phyloP scores from a whole-genome alignment of 352 stramenopile species.

The Blastocystis sp. region DNA sequence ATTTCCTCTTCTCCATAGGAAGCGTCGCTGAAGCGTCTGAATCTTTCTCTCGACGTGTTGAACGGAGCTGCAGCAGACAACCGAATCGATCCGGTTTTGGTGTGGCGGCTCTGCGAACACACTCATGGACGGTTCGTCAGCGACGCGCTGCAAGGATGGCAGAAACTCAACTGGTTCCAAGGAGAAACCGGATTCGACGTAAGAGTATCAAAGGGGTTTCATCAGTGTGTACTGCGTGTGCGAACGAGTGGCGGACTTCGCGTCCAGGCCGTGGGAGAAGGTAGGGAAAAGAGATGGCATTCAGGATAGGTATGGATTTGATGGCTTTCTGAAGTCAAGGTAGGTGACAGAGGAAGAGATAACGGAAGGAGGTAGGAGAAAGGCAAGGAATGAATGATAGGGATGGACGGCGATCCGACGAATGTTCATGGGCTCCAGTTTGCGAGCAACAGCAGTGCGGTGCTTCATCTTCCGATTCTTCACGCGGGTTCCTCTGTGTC shows the following conservation, averaged over 20 bases:
- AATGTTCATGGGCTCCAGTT: conserved; percentile 38
- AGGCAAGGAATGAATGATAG: too few relatives aligned
- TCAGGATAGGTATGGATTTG: too few relatives aligned
- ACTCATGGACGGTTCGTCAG: conserved; percentile 16
- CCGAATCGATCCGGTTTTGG: conserved; percentile 8
- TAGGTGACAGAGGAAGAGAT: too few relatives aligned
- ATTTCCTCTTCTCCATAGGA: too few relatives aligned
- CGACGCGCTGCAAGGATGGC: neutral
- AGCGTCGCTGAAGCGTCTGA: too few relatives aligned
- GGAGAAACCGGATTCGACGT: conserved; percentile 29
- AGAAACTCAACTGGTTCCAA: neutral
- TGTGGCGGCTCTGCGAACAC: neutral
- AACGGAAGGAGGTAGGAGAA: too few relatives aligned
- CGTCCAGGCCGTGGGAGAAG: too few relatives aligned
- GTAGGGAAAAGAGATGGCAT: too few relatives aligned
- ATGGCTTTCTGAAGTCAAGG: too few relatives aligned
- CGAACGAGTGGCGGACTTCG: conserved; percentile 31
- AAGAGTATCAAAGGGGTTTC: too few relatives aligned
- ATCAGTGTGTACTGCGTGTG: conserved; percentile 23
- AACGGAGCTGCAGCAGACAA: conserved; percentile 44
- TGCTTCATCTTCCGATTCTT: neutral
- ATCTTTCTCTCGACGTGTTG: neutral
- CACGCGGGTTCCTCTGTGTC: neutral
- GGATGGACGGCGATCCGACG: too few relatives aligned
- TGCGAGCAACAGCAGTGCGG: conserved; percentile 5